Evolutionary conservation across 148 eudicot species (phyloP), one percentile per base, ranked within the genome.

Genomic region (Chenopodium album): DNA sequence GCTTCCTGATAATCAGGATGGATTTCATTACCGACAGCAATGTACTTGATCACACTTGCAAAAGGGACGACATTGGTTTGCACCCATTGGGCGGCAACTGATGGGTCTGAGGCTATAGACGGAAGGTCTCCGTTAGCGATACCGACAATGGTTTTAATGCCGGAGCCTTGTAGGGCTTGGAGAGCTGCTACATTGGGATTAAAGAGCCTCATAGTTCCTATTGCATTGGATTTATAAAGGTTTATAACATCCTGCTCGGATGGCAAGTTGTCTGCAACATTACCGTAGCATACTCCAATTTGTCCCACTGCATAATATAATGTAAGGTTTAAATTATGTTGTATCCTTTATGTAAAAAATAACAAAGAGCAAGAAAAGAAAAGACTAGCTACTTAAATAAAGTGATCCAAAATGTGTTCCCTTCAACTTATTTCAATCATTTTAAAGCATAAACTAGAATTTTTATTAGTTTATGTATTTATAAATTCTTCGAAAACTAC

Each of bases 1-100:
- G 83, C 86, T 54, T 60, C 50, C 7, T 77, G 72, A 29, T 82
- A 54, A 2, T 2, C 13, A 2, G 88, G 79, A 17, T 64, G 32
- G 52, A 88, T 77, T 54, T 81, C 87, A 23, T 88, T 88, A 7
- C 90, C 88, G 9, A 88, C 88, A 2, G 87, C 83, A 3, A 88
- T 88, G 86, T 85, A 88, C 10, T 52, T 67, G 66, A 88, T 54
- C 22, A 75, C 50, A 28, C 87, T 79, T 12, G 82, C 76, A 59
- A 31, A 86, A 59, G 82, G 82, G 29, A 26, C 47, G 10, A 88
- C 80, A 63, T 88, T 79, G 71, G 37, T 70, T 20, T 76, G 80
- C 11, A 88, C 87, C 85, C 85, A 88, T 0, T 69, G 73, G 20
- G 32, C 12, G 1, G 88, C 88, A 31, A 31, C 67, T 0, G 22